Percentiles rank a stretch among this genome's conserved stretches.
Evolutionary conservation across 177 flowering plant genomes (phyloP).

Genomic region (Vitis hybrid): DNA sequence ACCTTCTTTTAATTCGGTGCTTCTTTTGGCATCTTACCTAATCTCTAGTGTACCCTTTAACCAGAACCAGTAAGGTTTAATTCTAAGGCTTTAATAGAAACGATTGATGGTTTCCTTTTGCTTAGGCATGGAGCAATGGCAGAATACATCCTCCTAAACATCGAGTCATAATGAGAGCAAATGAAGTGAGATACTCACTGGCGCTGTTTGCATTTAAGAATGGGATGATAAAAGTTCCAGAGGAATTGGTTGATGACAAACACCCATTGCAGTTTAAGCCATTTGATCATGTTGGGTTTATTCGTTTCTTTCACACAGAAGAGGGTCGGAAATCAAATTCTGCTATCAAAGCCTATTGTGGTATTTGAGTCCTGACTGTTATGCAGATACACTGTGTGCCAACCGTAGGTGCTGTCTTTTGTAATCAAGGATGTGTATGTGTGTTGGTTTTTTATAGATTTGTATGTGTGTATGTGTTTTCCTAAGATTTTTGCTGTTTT

Average conservation of each 20-base stretch:
- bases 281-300: slow-evolving; percentile 1
- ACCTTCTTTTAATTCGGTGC: neutral
- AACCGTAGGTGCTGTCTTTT: too few relatives aligned
- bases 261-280: slow-evolving; percentile 16
- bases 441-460: too few relatives aligned
- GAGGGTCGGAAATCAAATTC: neutral
- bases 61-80: neutral
- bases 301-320: neutral
- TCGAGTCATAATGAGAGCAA: slow-evolving; percentile 7
- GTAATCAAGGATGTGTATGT: too few relatives aligned
- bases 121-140: slow-evolving; percentile 15
- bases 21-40: neutral
- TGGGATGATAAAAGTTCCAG: neutral
- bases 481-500: too few relatives aligned
- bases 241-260: slow-evolving; percentile 14
- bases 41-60: neutral
- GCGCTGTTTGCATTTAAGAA: neutral
- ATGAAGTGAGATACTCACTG: neutral
- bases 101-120: neutral
- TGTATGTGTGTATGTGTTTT: too few relatives aligned
- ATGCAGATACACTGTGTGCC: too few relatives aligned
- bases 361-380: neutral
- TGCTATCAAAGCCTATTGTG: neutral
- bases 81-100: neutral
- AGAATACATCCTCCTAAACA: slow-evolving; percentile 6